Percentiles rank a stretch among this genome's conserved stretches.
These are phyloP conservation scores for Phytophthora sansomeana DNA, from an alignment of 352 stramenopile species.

Conservation along the genomic window DNA sequence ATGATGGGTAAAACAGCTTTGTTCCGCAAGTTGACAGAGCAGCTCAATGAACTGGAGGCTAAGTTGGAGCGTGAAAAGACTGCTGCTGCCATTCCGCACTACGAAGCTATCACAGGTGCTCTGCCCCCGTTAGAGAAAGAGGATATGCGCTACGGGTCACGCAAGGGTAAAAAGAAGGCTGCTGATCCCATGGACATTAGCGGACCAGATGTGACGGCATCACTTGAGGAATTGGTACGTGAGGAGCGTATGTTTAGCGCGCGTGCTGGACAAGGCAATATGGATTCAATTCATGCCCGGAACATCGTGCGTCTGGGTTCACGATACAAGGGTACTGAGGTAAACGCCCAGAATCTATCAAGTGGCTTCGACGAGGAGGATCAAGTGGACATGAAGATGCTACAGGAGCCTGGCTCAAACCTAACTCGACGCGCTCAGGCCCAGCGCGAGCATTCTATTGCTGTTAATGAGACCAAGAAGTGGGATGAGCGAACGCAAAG, in stretches of 20 bases:
- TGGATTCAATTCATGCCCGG: slow-evolving; percentile 72
- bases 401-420: slow-evolving; percentile 51
- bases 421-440: slow-evolving; percentile 67
- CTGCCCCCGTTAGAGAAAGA: slow-evolving; percentile 77
- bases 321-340: slow-evolving; percentile 77
- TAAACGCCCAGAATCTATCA: slow-evolving; percentile 64
- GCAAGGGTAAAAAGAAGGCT: slow-evolving; percentile 73
- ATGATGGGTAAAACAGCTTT: slow-evolving; percentile 84
- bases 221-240: slow-evolving; percentile 81
- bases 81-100: slow-evolving; percentile 57
- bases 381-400: slow-evolving; percentile 73
- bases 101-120: slow-evolving; percentile 61
- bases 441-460: slow-evolving; percentile 59
- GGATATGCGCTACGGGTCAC: slow-evolving; percentile 62
- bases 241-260: slow-evolving; percentile 72
- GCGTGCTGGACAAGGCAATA: slow-evolving; percentile 54
- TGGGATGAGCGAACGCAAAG: slow-evolving; percentile 76
- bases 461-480: slow-evolving; percentile 68
- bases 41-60: slow-evolving; percentile 85
- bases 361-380: slow-evolving; percentile 89
- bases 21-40: slow-evolving; percentile 78
- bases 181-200: slow-evolving; percentile 24
- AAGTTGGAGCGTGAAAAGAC: slow-evolving; percentile 54
- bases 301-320: slow-evolving; percentile 83
- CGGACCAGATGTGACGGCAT: slow-evolving; percentile 39